phyloP scores from a whole-genome alignment of 73 alveolate genomes.

The Paramecium tetraurelia region DNA sequence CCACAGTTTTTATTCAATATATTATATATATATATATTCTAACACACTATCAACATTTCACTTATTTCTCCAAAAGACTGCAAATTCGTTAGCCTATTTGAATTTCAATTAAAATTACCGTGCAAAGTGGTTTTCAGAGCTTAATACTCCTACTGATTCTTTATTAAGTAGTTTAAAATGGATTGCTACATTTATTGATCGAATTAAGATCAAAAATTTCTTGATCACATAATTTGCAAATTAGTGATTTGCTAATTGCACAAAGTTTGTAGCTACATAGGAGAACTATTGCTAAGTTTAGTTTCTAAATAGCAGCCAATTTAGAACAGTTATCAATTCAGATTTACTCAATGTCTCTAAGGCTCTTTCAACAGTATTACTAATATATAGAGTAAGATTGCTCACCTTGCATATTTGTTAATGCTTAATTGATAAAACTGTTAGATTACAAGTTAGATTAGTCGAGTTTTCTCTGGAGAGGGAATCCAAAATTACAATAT shows the following conservation, averaged over 20 bases:
- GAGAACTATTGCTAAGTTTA: not conserved
- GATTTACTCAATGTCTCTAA: not conserved
- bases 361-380: slow-evolving; percentile 55
- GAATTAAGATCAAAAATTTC: slow-evolving; percentile 7
- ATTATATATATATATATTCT: not conserved
- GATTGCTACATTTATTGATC: not conserved
- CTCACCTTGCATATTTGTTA: slow-evolving; percentile 45
- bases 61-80: slow-evolving; percentile 31
- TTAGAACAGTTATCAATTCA: not conserved
- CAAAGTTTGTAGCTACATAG: not conserved
- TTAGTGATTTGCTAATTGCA: slow-evolving; percentile 11
- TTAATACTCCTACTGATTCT: not conserved
- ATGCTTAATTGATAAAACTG: slow-evolving; percentile 37
- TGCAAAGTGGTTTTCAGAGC: slow-evolving; percentile 5
- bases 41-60: not conserved
- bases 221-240: slow-evolving; percentile 50
- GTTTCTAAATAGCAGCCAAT: slow-evolving; percentile 1
- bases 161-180: not conserved
- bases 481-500: slow-evolving; percentile 17
- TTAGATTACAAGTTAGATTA: slow-evolving; percentile 25
- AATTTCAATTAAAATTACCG: not conserved
- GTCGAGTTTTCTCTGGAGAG: not conserved
- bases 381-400: not conserved
- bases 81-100: slow-evolving; percentile 7
- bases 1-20: not conserved